Percentiles rank a stretch among this genome's conserved stretches.
Evolutionary conservation across 2,329 filamentous ascomycete genomes (phyloP).

Genomic region (Fusarium humuli): DNA sequence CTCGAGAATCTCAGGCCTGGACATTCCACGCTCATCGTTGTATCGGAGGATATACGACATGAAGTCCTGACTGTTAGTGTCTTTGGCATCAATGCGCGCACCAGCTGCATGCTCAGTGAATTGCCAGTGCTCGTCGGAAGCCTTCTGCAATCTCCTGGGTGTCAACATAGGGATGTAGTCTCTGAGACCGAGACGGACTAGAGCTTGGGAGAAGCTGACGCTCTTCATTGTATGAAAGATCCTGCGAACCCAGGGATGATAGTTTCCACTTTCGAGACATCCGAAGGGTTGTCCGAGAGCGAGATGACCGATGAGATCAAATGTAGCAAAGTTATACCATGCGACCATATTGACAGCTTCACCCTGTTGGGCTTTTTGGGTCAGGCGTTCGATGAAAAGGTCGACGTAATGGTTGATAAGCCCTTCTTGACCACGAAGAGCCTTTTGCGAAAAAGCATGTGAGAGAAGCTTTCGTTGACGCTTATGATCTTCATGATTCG

Average conservation of each 20-base stretch:
- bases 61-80: background rate
- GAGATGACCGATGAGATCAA: conserved; percentile 6
- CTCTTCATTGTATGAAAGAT: background rate
- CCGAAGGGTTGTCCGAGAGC: conserved; percentile 10
- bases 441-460: conserved; percentile 11
- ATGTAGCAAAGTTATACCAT: conserved; percentile 15
- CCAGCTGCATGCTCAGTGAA: conserved; percentile 6
- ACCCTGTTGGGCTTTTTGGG: background rate
- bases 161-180: background rate
- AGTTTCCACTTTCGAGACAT: conserved; percentile 3
- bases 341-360: background rate
- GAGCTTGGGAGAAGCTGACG: background rate
- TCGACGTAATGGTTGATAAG: conserved; percentile 3
- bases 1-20: background rate
- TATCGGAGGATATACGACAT: conserved; percentile 18
- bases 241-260: conserved; percentile 9
- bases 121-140: background rate
- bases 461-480: conserved; percentile 11
- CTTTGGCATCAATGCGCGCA: background rate
- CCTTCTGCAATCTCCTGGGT: background rate
- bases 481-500: background rate
- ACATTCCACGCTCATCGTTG: conserved; percentile 17
- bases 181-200: background rate
- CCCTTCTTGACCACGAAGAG: background rate
- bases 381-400: background rate